Evolutionary conservation across 2,329 filamentous ascomycete genomes (phyloP), one percentile per base, ranked within the genome.

Genomic region (Onygena corvina): DNA sequence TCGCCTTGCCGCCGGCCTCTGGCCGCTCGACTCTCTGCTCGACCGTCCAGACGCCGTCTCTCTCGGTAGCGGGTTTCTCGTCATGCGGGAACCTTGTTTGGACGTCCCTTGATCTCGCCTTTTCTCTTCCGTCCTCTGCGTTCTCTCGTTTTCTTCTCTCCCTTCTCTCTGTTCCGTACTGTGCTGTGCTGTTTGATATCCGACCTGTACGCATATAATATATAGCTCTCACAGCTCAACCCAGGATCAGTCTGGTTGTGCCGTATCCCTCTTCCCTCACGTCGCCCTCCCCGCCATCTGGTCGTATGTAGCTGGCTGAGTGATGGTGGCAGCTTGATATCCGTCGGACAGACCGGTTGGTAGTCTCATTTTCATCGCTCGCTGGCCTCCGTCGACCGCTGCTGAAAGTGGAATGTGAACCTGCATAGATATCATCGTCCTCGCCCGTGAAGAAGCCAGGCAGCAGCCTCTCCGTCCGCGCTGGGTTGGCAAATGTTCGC

Each of bases 41-140:
- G 6, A 8, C 8, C 34, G 9, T 16, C 34, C 3, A n/a, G 27
- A 29, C 27, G 27, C 11, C 27, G 11, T 5, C 4, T 29, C 5
- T 5, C 27, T 5, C 27, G 4, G 27, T 29, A n/a, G 4, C 27
- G 27, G 27, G 27, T 5, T 11, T 29, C 27, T 27, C n/a, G 40
- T 47, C 46, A 47, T 34, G 46, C 29, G 46, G n/a, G 29, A 16
- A 23, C 18, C 20, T 47, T 47, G 30, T 42, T 42, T 42, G 36
- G 20, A 42, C 36, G 36, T 42, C 36, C n/a, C 11, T 21, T n/a
- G n/a, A n/a, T n/a, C n/a, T 18, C 36, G 20, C n/a, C 36, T 20
- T 31, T 21, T 14, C 20, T 18, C 18, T 42, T 11, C 36, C 12
- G n/a, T 42, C 3, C 30, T 31, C n/a, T n/a, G 7, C 30, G 7